phyloP scores from a whole-genome alignment of 2,329 filamentous ascomycete species.

The Aspergillus sp. region DNA sequence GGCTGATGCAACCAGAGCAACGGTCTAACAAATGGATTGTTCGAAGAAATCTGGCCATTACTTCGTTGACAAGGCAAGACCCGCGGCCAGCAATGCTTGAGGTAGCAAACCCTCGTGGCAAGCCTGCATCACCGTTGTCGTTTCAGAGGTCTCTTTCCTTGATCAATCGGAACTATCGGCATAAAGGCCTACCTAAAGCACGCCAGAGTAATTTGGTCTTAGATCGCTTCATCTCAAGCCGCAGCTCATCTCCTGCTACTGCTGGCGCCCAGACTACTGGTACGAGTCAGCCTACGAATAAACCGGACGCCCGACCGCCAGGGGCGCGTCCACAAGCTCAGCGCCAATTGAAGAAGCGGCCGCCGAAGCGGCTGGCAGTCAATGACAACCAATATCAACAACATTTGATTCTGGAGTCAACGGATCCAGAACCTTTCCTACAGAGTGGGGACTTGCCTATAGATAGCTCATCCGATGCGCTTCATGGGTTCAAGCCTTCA shows the following conservation, averaged over 20 bases:
- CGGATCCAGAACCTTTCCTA: constrained; percentile 16
- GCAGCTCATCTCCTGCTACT: constrained; percentile 10
- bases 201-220: constrained; percentile 33
- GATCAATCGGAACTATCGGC: constrained; percentile 33
- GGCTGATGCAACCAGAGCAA: constrained; percentile 17
- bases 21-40: constrained; percentile 37
- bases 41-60: constrained; percentile 35
- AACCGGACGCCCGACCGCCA: constrained; percentile 14
- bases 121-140: constrained; percentile 19
- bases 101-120: constrained; percentile 20
- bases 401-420: constrained; percentile 28
- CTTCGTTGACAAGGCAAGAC: constrained; percentile 38
- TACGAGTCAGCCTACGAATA: not conserved
- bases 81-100: constrained; percentile 40
- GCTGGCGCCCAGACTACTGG: not conserved
- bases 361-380: constrained; percentile 49
- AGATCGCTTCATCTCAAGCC: constrained; percentile 38
- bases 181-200: constrained; percentile 17
- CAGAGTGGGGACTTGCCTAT: constrained; percentile 4
- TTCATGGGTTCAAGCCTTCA: constrained; percentile 51
- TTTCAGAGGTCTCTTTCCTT: constrained; percentile 38
- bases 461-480: constrained; percentile 38
- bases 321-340: constrained; percentile 8
- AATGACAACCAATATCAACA: constrained; percentile 50
- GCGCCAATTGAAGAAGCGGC: constrained; percentile 37